Conservation (phyloP, 805 yeast species). For the Maudiozyma barnettii region DNA sequence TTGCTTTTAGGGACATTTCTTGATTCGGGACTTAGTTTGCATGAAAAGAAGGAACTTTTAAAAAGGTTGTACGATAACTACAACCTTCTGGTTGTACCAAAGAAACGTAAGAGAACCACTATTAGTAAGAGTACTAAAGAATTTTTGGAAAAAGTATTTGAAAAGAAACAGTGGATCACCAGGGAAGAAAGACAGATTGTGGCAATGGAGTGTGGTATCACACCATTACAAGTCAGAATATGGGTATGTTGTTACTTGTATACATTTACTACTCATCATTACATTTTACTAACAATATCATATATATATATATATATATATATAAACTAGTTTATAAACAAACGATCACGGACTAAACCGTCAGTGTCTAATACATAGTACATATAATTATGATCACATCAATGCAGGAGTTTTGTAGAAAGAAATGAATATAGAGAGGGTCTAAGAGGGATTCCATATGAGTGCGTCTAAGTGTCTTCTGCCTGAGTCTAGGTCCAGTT, state of each 20-base stretch:
- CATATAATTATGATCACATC: neutral
- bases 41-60: slow-evolving; percentile 1
- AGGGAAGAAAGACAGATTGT: slow-evolving; percentile 1
- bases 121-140: neutral
- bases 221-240: neutral
- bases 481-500: slow-evolving; percentile 1
- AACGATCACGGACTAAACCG: neutral
- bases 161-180: slow-evolving; percentile 1
- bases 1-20: neutral
- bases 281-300: neutral
- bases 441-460: neutral
- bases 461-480: slow-evolving; percentile 1
- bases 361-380: neutral
- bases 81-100: neutral
- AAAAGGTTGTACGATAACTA: neutral
- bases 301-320: neutral
- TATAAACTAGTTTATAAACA: neutral
- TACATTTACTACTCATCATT: neutral
- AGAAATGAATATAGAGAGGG: neutral
- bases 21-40: neutral
- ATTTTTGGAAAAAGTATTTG: no score
- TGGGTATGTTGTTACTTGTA: no score
- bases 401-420: neutral
- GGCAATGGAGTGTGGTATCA: slow-evolving; percentile 1
- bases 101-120: neutral